These are phyloP conservation scores for Hypoxylon cercidicola DNA, from an alignment of 495 filamentous ascomycete species.

Conservation along the genomic window DNA sequence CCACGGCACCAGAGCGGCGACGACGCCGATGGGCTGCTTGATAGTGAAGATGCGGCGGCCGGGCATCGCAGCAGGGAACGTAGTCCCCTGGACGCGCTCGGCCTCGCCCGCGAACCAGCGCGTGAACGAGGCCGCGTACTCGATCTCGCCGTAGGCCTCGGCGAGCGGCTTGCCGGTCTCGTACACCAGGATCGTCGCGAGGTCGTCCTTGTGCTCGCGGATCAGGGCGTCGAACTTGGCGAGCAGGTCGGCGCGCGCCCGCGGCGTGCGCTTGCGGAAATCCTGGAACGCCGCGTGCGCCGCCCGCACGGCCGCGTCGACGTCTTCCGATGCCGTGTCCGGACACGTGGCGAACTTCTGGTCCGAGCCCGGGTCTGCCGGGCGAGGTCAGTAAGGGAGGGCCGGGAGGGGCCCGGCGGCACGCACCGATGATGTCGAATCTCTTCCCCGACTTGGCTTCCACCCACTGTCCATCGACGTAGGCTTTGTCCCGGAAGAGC, in stretches of 20 bases:
- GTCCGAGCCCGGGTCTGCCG: constrained; percentile 70
- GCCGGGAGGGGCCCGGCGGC: neutral
- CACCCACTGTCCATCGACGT: constrained; percentile 71
- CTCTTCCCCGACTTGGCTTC: constrained; percentile 68
- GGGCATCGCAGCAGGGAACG: constrained; percentile 64
- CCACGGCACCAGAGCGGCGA: constrained; percentile 67
- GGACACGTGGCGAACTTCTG: constrained; percentile 73
- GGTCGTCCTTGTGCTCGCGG: constrained; percentile 60
- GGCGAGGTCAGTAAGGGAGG: neutral
- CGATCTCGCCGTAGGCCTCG: constrained; percentile 68
- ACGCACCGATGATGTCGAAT: constrained; percentile 72
- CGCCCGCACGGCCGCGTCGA: constrained; percentile 66
- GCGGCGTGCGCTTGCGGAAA: constrained; percentile 70
- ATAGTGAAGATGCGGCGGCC: constrained; percentile 74
- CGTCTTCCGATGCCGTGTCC: constrained; percentile 68
- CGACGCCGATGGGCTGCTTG: constrained; percentile 70
- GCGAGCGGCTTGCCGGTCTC: constrained; percentile 73
- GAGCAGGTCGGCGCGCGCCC: constrained; percentile 69
- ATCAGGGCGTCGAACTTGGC: constrained; percentile 68
- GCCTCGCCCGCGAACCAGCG: constrained; percentile 77
- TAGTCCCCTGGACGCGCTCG: constrained; percentile 72
- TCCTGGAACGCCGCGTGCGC: constrained; percentile 69
- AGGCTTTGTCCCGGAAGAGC: constrained; percentile 68
- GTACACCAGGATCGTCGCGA: constrained; percentile 68
- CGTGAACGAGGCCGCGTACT: constrained; percentile 69